Conservation (phyloP, 768 basidiomycete genomes). For the Pleurotus pulmonarius region DNA sequence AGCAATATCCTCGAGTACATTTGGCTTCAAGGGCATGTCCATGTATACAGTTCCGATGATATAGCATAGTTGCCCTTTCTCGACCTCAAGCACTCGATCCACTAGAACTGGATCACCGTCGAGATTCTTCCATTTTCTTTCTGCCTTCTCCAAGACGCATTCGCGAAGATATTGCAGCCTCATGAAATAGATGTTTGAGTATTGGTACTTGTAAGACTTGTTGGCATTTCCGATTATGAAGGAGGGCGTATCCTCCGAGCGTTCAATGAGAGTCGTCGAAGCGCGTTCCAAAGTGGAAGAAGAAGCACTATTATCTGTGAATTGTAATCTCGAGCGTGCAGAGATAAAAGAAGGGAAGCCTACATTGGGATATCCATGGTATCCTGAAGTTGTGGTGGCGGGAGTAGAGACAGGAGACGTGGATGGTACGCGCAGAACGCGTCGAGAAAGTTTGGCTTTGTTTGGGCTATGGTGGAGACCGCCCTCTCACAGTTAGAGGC, state of each 20-base stretch:
- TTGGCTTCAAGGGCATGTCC: constrained; percentile 99
- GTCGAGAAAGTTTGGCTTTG: constrained; percentile 1
- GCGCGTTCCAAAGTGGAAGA: constrained; percentile 25
- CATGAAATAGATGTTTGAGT: constrained; percentile 55
- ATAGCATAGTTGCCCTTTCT: constrained; percentile 82
- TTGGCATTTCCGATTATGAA: constrained; percentile 38
- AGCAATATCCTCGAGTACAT: constrained; percentile 93
- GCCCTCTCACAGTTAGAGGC: no score
- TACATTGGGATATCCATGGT: not conserved
- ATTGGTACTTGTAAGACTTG: constrained; percentile 53
- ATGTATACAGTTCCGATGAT: constrained; percentile 95
- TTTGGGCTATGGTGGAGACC: not conserved
- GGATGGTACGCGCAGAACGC: not conserved
- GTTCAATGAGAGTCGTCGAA: constrained; percentile 34
- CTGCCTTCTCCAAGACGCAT: constrained; percentile 36
- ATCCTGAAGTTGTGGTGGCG: not conserved
- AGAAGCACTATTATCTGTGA: constrained; percentile 16
- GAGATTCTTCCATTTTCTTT: constrained; percentile 35
- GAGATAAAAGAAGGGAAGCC: not conserved
- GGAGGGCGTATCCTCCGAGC: constrained; percentile 33
- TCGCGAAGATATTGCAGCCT: constrained; percentile 38
- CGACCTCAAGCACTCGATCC: constrained; percentile 83
- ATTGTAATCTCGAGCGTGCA: not conserved
- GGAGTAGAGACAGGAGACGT: not conserved
- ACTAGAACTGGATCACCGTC: constrained; percentile 61